These are phyloP conservation scores for Salix dunnii DNA, from an alignment of 345 rosid species.

Conservation along the genomic window DNA sequence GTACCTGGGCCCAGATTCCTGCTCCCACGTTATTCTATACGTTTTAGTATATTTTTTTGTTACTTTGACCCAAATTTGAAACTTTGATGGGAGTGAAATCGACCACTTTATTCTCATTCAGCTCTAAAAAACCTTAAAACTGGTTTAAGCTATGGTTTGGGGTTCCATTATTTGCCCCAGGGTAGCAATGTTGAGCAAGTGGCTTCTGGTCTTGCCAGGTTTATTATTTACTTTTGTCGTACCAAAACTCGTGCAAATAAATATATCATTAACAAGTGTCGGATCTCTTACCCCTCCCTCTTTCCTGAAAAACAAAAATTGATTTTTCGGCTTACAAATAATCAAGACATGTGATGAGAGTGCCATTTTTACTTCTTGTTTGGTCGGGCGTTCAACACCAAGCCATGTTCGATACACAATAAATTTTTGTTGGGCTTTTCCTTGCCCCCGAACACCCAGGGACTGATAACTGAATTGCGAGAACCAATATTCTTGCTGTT, in stretches of 20 bases:
- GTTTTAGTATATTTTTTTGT: not conserved
- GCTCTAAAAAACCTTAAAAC: not conserved
- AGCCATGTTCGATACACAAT: no score
- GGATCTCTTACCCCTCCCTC: not conserved
- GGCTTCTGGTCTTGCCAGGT: not conserved
- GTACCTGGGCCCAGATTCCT: not conserved
- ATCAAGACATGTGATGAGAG: no score
- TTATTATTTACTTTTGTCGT: no score
- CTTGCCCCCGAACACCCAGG: no score
- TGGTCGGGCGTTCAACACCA: no score
- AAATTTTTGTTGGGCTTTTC: no score
- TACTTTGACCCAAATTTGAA: not conserved
- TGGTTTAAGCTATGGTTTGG: not conserved
- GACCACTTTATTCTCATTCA: not conserved
- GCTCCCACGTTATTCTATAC: not conserved
- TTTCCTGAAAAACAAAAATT: not conserved
- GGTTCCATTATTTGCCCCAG: not conserved
- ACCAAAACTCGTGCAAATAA: not conserved
- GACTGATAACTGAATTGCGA: no score
- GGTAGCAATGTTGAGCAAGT: not conserved
- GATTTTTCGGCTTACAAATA: no score
- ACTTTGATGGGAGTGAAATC: constrained; percentile 7
- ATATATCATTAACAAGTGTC: not conserved
- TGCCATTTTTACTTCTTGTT: no score
- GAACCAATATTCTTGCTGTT: no score